These are phyloP conservation scores for Ogataea pini DNA, from an alignment of 805 yeast species.

Conservation along the genomic window DNA sequence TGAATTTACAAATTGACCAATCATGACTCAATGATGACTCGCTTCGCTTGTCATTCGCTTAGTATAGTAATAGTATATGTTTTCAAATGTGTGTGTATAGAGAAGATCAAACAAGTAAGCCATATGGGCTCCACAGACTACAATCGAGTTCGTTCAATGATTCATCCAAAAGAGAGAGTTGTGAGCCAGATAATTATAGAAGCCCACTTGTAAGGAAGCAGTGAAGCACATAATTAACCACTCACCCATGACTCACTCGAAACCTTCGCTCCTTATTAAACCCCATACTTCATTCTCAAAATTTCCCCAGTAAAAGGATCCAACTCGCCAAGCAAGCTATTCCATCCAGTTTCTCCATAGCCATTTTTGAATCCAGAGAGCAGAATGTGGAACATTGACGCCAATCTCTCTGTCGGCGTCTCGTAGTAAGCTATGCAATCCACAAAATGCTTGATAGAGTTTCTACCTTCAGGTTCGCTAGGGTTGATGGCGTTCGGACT, in stretches of 20 bases:
- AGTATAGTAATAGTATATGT: neutral
- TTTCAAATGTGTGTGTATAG: neutral
- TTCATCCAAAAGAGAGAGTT: no score
- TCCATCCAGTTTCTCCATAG: conserved; percentile 43
- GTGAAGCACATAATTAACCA: no score
- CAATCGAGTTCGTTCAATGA: no score
- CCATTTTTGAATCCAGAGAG: conserved; percentile 47
- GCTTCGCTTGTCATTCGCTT: no score
- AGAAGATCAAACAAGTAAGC: neutral
- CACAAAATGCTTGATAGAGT: conserved; percentile 53
- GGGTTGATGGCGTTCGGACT: conserved; percentile 65
- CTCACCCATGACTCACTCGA: no score
- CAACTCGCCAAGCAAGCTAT: conserved; percentile 23
- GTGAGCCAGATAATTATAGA: no score
- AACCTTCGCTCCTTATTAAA: conserved; percentile 15
- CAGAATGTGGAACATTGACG: conserved; percentile 45
- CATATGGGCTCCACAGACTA: no score
- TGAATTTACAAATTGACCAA: no score
- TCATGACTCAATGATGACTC: no score
- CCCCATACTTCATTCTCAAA: conserved; percentile 31
- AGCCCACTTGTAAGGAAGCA: no score
- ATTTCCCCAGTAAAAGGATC: conserved; percentile 29
- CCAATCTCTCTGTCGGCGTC: conserved; percentile 50
- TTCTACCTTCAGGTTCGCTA: conserved; percentile 44
- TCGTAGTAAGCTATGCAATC: conserved; percentile 59